A percentile compares a stretch with the other conserved stretches of the same genome.
Evolutionary conservation across 352 stramenopile species (phyloP).

Genomic region (Globisporangium nodosum): DNA sequence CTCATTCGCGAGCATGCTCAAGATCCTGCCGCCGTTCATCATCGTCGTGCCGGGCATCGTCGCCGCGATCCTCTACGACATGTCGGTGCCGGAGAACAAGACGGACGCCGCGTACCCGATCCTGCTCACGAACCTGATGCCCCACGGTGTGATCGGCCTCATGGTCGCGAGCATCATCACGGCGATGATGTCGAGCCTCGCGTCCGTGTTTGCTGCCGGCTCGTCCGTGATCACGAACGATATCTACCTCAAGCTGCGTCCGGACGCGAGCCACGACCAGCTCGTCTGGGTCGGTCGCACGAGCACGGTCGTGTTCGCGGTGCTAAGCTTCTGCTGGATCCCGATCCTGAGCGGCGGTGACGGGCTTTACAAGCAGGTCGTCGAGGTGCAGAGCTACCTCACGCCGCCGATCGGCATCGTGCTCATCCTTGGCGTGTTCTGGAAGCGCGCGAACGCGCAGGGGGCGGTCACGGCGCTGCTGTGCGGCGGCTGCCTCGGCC

Average conservation of each 20-base stretch:
- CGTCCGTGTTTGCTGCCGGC: constrained; percentile 53
- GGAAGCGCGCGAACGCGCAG: constrained; percentile 43
- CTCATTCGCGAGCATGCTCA: constrained; percentile 52
- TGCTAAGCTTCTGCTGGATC: constrained; percentile 61
- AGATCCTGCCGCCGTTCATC: constrained; percentile 59
- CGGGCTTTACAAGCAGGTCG: constrained; percentile 54
- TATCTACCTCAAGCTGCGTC: constrained; percentile 48
- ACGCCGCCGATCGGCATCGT: constrained; percentile 58
- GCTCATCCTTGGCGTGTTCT: constrained; percentile 46
- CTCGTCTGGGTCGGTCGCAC: constrained; percentile 55
- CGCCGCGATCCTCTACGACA: constrained; percentile 56
- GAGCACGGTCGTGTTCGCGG: constrained; percentile 39
- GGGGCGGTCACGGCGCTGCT: constrained; percentile 47
- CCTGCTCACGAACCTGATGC: constrained; percentile 63
- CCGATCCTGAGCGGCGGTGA: constrained; percentile 52
- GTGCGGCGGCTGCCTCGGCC: constrained; percentile 36
- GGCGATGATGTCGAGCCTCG: constrained; percentile 66
- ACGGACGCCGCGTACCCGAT: constrained; percentile 62
- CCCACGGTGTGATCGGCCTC: constrained; percentile 50
- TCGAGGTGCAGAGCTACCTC: constrained; percentile 62
- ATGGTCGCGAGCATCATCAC: constrained; percentile 71
- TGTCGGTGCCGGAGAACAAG: constrained; percentile 37
- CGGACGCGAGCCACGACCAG: constrained; percentile 47
- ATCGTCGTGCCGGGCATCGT: constrained; percentile 67
- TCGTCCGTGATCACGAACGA: constrained; percentile 65